Percentiles rank a stretch among this genome's conserved stretches.
Conservation (phyloP, 2,329 filamentous ascomycete genomes). For the Verticillium isaacii region DNA sequence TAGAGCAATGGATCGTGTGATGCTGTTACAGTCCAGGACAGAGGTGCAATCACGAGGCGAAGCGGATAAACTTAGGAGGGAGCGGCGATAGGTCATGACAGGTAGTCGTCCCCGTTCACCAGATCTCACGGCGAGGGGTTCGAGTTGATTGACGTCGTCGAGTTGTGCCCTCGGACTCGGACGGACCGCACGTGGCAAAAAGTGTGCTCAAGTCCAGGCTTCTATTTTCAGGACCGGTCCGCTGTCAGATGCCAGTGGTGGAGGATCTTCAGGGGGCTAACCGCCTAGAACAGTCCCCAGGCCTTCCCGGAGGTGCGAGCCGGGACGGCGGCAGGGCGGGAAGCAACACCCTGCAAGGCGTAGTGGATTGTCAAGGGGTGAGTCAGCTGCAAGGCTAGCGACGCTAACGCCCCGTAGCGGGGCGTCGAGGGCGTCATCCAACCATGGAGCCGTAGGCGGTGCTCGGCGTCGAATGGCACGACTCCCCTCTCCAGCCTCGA, state of each 20-base stretch:
- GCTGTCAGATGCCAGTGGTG: background rate
- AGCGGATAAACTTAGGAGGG: too few relatives aligned
- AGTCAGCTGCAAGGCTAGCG: background rate
- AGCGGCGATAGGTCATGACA: too few relatives aligned
- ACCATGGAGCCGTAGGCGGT: background rate
- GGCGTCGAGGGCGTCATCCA: background rate
- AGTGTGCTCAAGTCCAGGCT: background rate
- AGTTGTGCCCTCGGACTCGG: background rate
- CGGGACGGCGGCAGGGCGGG: background rate
- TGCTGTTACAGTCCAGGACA: too few relatives aligned
- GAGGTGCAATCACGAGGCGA: too few relatives aligned
- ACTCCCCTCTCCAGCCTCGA: constrained; percentile 29
- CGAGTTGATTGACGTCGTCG: too few relatives aligned
- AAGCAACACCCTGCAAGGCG: background rate
- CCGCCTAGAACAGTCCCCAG: background rate
- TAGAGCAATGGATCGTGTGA: too few relatives aligned
- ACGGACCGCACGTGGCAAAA: background rate
- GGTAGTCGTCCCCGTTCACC: too few relatives aligned
- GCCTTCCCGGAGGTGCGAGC: background rate
- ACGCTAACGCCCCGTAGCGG: background rate
- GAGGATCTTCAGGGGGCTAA: background rate
- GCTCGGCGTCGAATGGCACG: constrained; percentile 13
- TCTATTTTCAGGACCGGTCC: background rate
- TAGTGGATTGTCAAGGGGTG: background rate
- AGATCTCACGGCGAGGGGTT: too few relatives aligned